Base-by-base conservation (phyloP, 2,329 filamentous ascomycete species). In the Aspergillus terreus region DNA sequence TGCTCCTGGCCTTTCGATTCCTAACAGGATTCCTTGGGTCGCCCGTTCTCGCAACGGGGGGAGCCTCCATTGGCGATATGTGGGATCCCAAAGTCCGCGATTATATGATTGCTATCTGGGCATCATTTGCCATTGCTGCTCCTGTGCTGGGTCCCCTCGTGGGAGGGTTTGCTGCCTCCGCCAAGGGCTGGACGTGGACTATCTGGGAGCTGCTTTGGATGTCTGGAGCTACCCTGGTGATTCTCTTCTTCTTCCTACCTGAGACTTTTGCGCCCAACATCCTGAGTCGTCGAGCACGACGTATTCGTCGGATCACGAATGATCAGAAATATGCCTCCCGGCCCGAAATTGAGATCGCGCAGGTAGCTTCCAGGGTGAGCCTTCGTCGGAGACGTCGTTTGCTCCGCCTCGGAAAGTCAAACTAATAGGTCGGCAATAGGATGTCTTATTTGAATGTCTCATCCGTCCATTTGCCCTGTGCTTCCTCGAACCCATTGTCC, bases 131-230 rank as follows among this genome's bases (percentile, higher is more conserved):
- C 0, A 83, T 78, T 69, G 72, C 79, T 4, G 79, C 79, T 0
- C 80, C 79, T 0, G 74, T 78, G 0, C 64, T 81, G 0, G 80
- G 79, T 0, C 80, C 81, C 1, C 74, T 85, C 21, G 71, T 83
- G 15, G 72, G 72, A 1, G 82, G 82, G 4, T 85, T 85, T 56
- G 64, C 85, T 1, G 65, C 84, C 58, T 63, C 84, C 6, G 81
- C 75, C 30, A 71, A 80, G 46, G 59, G 71, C 42, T 78, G 74
- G 73, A 60, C 71, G 41, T 77, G 73, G 73, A 71, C 61, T 40
- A 74, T 77, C 49, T 76, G 75, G 53, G 72, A 75, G 36, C 61
- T 76, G 4, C 60, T 75, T 4, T 74, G 69, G 71, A 50, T 75
- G 5, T 67, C 64, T 4, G 71, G 58, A 7, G 56, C 54, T 15